Percentiles rank a stretch among this genome's conserved stretches.
These are phyloP conservation scores for Plasmodium fragile DNA, from an alignment of 169 alveolate species.

Conservation along the genomic window DNA sequence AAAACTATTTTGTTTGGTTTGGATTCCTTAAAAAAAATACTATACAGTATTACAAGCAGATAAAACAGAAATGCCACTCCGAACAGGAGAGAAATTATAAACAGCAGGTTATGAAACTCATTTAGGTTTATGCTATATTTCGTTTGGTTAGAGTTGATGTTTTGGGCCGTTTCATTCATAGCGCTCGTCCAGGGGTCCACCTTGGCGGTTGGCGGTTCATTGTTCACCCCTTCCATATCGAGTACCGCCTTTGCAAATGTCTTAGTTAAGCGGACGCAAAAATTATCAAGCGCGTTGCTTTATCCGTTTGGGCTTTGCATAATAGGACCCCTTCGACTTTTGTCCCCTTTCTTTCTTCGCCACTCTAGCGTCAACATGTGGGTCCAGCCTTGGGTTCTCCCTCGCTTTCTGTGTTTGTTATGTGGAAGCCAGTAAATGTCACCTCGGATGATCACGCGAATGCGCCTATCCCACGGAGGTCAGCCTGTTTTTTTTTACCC, in stretches of 20 bases:
- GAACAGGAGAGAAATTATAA: slow-evolving; percentile 23
- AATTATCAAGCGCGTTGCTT: neutral
- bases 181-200: slow-evolving; percentile 21
- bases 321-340: neutral
- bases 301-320: neutral
- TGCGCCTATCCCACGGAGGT: neutral
- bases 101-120: slow-evolving; percentile 62
- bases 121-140: slow-evolving; percentile 56
- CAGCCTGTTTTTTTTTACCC: neutral
- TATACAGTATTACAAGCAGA: slow-evolving; percentile 23
- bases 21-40: slow-evolving; percentile 26
- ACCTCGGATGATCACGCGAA: neutral
- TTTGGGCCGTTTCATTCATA: neutral
- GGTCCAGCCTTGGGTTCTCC: neutral
- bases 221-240: neutral
- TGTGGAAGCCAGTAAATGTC: neutral
- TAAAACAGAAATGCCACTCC: slow-evolving; percentile 38
- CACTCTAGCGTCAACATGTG: neutral
- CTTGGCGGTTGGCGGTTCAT: neutral
- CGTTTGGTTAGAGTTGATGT: slow-evolving; percentile 8
- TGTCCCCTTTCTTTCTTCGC: neutral
- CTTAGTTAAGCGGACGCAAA: neutral
- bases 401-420: neutral
- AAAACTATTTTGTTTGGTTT: slow-evolving; percentile 36
- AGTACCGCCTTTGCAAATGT: neutral